These are phyloP conservation scores for Gossypium gossypioides DNA, from an alignment of 441 rosid genomes.

Conservation along the genomic window DNA sequence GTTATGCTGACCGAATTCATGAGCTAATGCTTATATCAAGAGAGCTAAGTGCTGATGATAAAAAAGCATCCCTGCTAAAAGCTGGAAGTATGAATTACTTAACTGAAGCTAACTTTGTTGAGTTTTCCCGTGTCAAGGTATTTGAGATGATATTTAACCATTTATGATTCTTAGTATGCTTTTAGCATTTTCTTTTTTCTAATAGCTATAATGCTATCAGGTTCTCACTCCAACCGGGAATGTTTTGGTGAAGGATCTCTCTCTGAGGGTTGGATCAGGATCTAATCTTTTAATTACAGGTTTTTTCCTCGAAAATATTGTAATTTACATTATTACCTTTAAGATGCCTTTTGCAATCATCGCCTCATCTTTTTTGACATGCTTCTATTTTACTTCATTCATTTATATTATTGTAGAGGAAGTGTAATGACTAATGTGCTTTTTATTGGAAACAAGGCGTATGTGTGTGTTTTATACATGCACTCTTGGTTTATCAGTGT, in stretches of 20 bases:
- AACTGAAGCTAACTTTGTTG: constrained; percentile 80
- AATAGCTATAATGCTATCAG: constrained; percentile 33
- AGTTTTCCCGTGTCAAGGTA: constrained; percentile 95
- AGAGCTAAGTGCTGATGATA: constrained; percentile 63
- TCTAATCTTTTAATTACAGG: constrained; percentile 98
- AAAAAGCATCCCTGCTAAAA: constrained; percentile 46
- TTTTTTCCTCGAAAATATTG: constrained; percentile 21
- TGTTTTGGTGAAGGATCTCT: constrained; percentile 87
- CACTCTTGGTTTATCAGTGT: not conserved
- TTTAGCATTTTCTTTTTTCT: constrained; percentile 15
- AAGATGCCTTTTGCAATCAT: not conserved
- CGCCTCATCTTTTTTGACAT: not conserved
- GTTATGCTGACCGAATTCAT: constrained; percentile 97
- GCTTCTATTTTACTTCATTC: too few species aligned
- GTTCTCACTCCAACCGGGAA: constrained; percentile 97
- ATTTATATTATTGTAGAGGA: too few species aligned
- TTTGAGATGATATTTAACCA: constrained; percentile 12
- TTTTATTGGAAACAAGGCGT: too few species aligned
- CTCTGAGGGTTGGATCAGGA: constrained; percentile 80
- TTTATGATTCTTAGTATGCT: not conserved
- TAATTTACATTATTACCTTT: not conserved
- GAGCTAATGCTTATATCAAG: constrained; percentile 80
- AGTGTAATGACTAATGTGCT: too few species aligned
- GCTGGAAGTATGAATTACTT: constrained; percentile 59
- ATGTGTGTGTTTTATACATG: not conserved